These are phyloP conservation scores for Metahyphopichia silvanorum DNA, from an alignment of 805 yeast species.

Conservation along the genomic window DNA sequence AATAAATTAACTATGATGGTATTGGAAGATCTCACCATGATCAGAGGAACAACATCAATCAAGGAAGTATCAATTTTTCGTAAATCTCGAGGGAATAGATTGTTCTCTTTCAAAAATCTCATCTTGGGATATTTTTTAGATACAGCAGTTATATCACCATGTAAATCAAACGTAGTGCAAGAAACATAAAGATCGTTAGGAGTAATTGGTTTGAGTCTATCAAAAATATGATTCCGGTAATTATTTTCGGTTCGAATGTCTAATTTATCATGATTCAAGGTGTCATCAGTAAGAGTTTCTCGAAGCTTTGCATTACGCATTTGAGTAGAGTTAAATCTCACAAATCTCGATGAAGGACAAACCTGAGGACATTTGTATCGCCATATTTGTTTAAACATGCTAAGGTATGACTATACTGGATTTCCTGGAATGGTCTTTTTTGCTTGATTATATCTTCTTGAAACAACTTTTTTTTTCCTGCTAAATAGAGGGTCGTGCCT, in stretches of 20 bases:
- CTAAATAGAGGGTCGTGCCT: too few relatives aligned
- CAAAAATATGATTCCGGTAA: constrained; percentile 9
- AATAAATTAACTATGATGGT: constrained; percentile 80
- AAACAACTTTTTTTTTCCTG: too few relatives aligned
- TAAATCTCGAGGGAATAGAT: constrained; percentile 80
- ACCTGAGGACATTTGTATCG: too few relatives aligned
- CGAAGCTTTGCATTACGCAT: not conserved
- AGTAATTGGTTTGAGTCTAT: constrained; percentile 36
- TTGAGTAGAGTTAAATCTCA: not conserved
- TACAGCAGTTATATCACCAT: constrained; percentile 67
- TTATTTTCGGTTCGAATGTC: too few relatives aligned
- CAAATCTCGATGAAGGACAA: not conserved
- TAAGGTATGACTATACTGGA: too few relatives aligned
- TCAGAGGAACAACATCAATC: constrained; percentile 83
- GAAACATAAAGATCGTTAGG: constrained; percentile 56
- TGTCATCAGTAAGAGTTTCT: not conserved
- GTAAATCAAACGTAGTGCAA: constrained; percentile 75
- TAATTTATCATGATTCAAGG: not conserved
- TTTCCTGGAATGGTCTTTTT: too few relatives aligned
- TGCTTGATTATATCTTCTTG: too few relatives aligned
- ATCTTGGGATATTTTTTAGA: constrained; percentile 73
- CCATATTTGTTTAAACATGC: too few relatives aligned
- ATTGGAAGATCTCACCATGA: constrained; percentile 69
- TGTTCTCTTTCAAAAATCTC: constrained; percentile 65
- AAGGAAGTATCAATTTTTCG: constrained; percentile 75